Percentiles rank a stretch among this genome's conserved stretches.
Evolutionary conservation across 2,329 filamentous ascomycete species (phyloP).

Genomic region (Sarocladium strictum): DNA sequence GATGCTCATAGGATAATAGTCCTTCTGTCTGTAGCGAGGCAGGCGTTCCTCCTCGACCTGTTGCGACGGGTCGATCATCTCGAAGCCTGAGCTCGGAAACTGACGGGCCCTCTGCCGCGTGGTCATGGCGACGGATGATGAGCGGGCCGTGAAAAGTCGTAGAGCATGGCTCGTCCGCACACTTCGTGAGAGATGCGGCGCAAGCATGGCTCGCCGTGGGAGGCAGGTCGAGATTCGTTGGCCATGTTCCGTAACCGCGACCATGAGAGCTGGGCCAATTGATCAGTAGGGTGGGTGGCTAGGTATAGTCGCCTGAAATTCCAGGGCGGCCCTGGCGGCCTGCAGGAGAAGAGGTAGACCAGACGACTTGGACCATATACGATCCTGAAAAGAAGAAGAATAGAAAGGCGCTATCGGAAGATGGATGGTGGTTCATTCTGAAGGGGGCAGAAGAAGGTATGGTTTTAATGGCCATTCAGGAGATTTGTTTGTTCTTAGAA

Average conservation of each 20-base stretch:
- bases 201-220: conserved; percentile 1
- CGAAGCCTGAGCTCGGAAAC: conserved; percentile 14
- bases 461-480: neutral
- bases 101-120: conserved; percentile 7
- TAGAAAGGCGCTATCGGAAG: neutral
- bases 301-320: too few relatives aligned
- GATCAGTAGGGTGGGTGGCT: too few relatives aligned
- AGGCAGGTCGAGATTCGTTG: neutral
- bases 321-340: too few relatives aligned
- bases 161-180: neutral
- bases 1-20: conserved; percentile 30
- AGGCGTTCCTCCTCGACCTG: conserved; percentile 23
- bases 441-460: neutral
- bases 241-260: too few relatives aligned
- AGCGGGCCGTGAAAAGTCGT: neutral
- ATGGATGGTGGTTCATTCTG: neutral
- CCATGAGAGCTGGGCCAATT: neutral
- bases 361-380: neutral
- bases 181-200: neutral
- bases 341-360: too few relatives aligned
- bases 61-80: conserved; percentile 13
- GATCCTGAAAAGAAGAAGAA: neutral
- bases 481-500: neutral
- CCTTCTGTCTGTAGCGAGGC: conserved; percentile 18
- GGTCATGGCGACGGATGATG: neutral